Evolutionary conservation across 2,329 filamentous ascomycete species (phyloP), one percentile per base, ranked within the genome.

Genomic region (Penicillium sp.): DNA sequence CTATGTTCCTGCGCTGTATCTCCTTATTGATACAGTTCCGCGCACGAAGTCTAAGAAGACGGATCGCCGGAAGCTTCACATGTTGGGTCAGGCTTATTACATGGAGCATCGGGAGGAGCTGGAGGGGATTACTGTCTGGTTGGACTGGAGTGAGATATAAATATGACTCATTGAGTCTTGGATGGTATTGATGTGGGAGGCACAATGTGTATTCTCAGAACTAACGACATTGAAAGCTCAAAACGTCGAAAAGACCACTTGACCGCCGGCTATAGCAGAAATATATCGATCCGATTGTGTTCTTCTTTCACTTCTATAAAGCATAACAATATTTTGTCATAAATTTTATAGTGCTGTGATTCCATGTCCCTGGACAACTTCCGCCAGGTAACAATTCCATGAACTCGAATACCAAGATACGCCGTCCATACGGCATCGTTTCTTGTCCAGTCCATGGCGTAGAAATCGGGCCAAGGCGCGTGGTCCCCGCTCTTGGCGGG

Each of bases 41-140:
- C 57, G 60, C 10, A 66, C 64, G 7, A 63, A 56, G 32, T 65
- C 63, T 1, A 66, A 64, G 18, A 66, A 66, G 57, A 60, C 57
- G 1, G 64, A 66, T 56, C 63, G 64, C 3, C 50, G 61, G 1
- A 61, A 59, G 35, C 46, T 66, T 8, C 63, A 63, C 23, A 41
- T 57, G 37, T 34, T 62, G 18, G 63, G 51, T 1, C 62, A 65
- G 37, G 50, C 48, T 34, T 64, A 60, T 51, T 63, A 63, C 32
- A 54, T 62, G 57, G 46, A 29, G 2, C 42, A 57, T 45, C 50
- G 60, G 44, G 51, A 56, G n/a, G 50, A 56, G 31, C 15, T 61
- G 21, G 40, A 50, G 13, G 51, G 54, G 15, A 57, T 60, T n/a
- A 57, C 54, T 25, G 54, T 59, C 3, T 59, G 54, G 59, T 47